phyloP scores from a whole-genome alignment of 148 eudicot species.

The Mesembryanthemum crystallinum region DNA sequence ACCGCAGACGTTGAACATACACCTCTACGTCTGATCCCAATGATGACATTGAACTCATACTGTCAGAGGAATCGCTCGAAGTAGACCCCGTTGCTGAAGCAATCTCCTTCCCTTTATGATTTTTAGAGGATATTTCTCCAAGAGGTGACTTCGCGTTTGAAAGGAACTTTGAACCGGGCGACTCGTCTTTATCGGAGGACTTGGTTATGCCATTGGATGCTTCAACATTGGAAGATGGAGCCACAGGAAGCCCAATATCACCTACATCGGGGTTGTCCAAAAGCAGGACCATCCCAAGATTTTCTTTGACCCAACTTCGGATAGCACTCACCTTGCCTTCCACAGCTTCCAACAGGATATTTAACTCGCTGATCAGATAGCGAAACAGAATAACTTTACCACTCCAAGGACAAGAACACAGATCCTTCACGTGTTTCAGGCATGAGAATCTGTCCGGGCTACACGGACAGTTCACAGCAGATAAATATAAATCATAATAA shows the following conservation, averaged over 20 bases:
- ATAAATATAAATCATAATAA: slow-evolving; percentile 53
- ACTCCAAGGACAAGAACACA: slow-evolving; percentile 69
- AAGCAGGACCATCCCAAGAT: too few species aligned
- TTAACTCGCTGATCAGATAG: slow-evolving; percentile 42
- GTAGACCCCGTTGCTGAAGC: slow-evolving; percentile 3
- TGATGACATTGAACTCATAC: slow-evolving; percentile 22
- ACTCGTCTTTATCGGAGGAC: background rate
- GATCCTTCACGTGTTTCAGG: slow-evolving; percentile 56
- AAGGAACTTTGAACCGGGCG: slow-evolving; percentile 10
- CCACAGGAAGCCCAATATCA: background rate
- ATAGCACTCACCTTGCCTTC: slow-evolving; percentile 55
- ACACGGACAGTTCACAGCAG: slow-evolving; percentile 66
- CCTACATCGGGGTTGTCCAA: slow-evolving; percentile 4
- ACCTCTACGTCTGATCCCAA: slow-evolving; percentile 30
- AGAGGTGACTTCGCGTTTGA: slow-evolving; percentile 16
- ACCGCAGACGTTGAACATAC: background rate
- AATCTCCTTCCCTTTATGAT: slow-evolving; percentile 15
- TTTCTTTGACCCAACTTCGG: slow-evolving; percentile 42
- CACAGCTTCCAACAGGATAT: slow-evolving; percentile 53
- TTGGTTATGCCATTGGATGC: slow-evolving; percentile 5
- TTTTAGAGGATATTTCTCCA: slow-evolving; percentile 10
- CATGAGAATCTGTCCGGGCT: slow-evolving; percentile 57
- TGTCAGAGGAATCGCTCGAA: slow-evolving; percentile 17
- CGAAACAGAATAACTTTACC: slow-evolving; percentile 47
- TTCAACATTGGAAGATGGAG: slow-evolving; percentile 21